Evolutionary conservation across 129 eudicot species (phyloP).

Genomic region (Chrysanthemum makinoi): DNA sequence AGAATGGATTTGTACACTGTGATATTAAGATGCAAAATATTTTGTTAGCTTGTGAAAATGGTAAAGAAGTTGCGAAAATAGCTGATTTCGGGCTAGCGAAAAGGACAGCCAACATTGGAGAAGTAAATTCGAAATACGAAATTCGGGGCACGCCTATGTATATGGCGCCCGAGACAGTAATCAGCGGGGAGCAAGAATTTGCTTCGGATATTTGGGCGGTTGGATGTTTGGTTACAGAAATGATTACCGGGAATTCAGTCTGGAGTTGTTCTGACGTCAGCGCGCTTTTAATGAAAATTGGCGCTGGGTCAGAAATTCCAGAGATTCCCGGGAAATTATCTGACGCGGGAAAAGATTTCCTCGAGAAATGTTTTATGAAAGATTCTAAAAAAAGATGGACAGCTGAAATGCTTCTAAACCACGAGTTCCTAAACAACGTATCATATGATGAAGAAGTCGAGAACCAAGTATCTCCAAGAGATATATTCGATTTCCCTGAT

Average conservation of each 20-base stretch:
- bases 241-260: slow-evolving; percentile 64
- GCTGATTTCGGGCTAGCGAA: slow-evolving; percentile 92
- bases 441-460: slow-evolving; percentile 17
- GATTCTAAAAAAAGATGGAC: slow-evolving; percentile 86
- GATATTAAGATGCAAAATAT: slow-evolving; percentile 73
- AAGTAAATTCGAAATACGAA: slow-evolving; percentile 30
- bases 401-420: slow-evolving; percentile 85
- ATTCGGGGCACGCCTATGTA: slow-evolving; percentile 83
- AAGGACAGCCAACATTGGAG: slow-evolving; percentile 4
- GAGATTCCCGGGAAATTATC: slow-evolving; percentile 65
- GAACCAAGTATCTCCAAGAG: slow-evolving; percentile 54
- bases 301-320: slow-evolving; percentile 61
- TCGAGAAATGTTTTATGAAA: slow-evolving; percentile 60
- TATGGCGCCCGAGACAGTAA: slow-evolving; percentile 87
- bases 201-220: slow-evolving; percentile 91
- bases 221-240: slow-evolving; percentile 77
- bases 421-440: slow-evolving; percentile 45
- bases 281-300: slow-evolving; percentile 61
- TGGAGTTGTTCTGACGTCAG: slow-evolving; percentile 66
- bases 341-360: slow-evolving; percentile 69
- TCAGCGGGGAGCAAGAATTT: slow-evolving; percentile 55
- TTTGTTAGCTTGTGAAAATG: slow-evolving; percentile 34
- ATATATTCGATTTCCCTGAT: slow-evolving; percentile 71
- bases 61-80: slow-evolving; percentile 40
- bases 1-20: slow-evolving; percentile 73